Base-by-base conservation (phyloP, 208 protist species). In the Porcisia hertigi region DNA sequence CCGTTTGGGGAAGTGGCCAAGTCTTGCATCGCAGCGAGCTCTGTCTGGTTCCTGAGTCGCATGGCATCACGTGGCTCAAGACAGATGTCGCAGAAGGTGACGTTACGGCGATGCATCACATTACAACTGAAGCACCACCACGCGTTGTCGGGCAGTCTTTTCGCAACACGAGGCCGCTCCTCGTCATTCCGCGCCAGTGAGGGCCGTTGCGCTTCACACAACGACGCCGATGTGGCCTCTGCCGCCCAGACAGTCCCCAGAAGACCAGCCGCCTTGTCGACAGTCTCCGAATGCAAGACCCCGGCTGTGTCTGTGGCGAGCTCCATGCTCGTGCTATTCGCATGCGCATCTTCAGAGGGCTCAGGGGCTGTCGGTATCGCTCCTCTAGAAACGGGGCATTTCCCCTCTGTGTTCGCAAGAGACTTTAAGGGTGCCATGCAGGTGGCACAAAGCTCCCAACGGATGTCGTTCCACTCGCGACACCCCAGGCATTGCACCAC, bases 61-160 rank as follows among this genome's bases (percentile, higher is more conserved):
- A 72, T 52, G 9, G n/a, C 41, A 30, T 77, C 69, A 23, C 86
- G 84, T 39, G 91, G 83, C 1, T 74, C 75, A 1, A 97, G 87
- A 70, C 93, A 97, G 45, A 95, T 91, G 71, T 97, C 93, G 83
- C 93, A 97, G 81, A 95, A 97, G 41, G 58, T 78, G 11, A 77
- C 90, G 64, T 97, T 97, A 64, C 91, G 89, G 2, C 93, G 86
- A 30, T 94, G 90, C 23, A 88, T 39, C 25, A 97, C 88, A 65
- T 97, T 90, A 79, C 93, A 97, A 59, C 82, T 72, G 4, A 53
- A 54, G 73, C 93, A 97, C 84, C 86, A 93, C 93, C 93, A 97
- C 54, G 83, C 75, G 54, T 81, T 83, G 47, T 78, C 72, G 12
- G 84, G 80, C 67, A 75, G 62, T 30, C 20, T 30, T 70, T 49